Base-by-base conservation (phyloP, 2,329 filamentous ascomycete species). In the Cladosporium sp. region DNA sequence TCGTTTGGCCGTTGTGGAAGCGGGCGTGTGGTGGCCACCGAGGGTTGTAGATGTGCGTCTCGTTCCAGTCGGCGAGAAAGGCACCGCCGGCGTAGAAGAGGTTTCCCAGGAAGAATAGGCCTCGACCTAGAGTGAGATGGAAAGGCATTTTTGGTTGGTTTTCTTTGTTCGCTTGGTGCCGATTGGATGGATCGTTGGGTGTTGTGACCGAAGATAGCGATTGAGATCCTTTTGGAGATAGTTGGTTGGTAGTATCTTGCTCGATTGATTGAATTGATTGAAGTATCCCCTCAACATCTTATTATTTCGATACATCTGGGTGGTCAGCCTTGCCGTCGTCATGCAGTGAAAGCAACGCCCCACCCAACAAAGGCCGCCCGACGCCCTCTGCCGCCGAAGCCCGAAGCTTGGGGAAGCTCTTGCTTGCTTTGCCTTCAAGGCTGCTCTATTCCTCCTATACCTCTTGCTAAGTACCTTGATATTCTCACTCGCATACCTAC, bases 1-100 rank as follows among this genome's bases (percentile, higher is more conserved):
- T 77, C 7, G 75, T 78, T 59, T 79, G 76, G 4, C 73, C 74
- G 56, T 77, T 78, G 64, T 79, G 75, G 64, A 77, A 79, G 51
- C 70, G 70, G 5, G 74, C 75, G 59, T 79, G 75, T 0, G 73
- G 73, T 1, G 73, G 70, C 75, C 75, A 79, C 45, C 61, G 59
- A 0, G 74, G 73, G 56, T 79, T 76, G 52, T 67, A 63, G 53
- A 77, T 64, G 62, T 76, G 74, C 0, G 73, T 75, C 43, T 71
- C 61, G 58, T 63, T 68, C 56, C 58, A 69, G 50, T 69, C 67
- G 38, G 64, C 66, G 6, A 61, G 7, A 48, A 66, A 70, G 20
- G 64, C 61, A n/a, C 65, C 68, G 37, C 62, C 47, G 24, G 56
- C 51, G 50, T 66, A 68, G 34, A 60, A 27, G 3, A 69, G 55